Evolutionary conservation across 768 basidiomycete species (phyloP).

Genomic region (Leccinellum albellum): DNA sequence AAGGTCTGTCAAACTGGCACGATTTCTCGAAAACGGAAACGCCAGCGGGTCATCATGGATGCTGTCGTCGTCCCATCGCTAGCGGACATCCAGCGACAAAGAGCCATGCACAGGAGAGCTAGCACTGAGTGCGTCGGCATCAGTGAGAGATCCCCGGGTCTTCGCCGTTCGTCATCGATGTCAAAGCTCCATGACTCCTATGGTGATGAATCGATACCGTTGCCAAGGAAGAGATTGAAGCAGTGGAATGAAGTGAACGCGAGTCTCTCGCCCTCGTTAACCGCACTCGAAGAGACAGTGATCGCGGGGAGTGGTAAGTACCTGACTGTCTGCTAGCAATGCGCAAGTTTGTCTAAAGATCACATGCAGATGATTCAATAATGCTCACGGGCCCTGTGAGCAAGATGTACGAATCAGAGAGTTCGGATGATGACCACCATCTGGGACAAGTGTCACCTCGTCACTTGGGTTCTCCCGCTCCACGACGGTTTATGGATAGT

Average conservation of each 20-base stretch:
- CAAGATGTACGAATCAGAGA: conserved; percentile 18
- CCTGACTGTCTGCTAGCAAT: neutral
- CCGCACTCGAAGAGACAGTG: conserved; percentile 25
- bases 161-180: conserved; percentile 28
- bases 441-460: conserved; percentile 68
- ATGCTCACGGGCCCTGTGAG: conserved; percentile 21
- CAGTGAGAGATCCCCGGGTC: conserved; percentile 3
- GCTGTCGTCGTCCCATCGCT: conserved; percentile 47
- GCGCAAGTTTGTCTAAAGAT: conserved; percentile 2
- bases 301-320: conserved; percentile 34
- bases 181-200: conserved; percentile 15
- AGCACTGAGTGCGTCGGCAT: conserved; percentile 13
- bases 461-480: conserved; percentile 59
- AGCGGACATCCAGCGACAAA: conserved; percentile 22
- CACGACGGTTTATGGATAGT: conserved; percentile 36
- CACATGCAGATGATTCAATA: conserved; percentile 46
- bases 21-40: conserved; percentile 36
- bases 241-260: conserved; percentile 18
- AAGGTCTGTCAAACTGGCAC: conserved; percentile 4
- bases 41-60: conserved; percentile 49
- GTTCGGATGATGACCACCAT: conserved; percentile 63
- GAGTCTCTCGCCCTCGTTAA: conserved; percentile 15
- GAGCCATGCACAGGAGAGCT: conserved; percentile 18
- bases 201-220: conserved; percentile 9
- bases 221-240: conserved; percentile 24